phyloP scores from a whole-genome alignment of 139 green algal genomes.

The Micractinium conductrix region DNA sequence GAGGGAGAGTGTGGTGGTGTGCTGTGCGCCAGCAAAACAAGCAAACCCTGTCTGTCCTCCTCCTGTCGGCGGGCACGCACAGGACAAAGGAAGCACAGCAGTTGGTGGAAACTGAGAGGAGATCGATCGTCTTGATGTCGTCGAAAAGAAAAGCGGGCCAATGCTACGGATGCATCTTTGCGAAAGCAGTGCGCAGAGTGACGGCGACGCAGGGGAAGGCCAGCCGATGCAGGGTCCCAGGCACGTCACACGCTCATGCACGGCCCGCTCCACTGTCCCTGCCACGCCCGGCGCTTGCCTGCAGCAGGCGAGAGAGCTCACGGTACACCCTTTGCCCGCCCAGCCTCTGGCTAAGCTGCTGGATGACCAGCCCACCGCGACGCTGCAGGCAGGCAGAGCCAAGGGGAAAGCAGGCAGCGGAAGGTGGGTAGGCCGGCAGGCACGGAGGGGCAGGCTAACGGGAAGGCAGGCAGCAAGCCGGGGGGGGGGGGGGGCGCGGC shows the following conservation, averaged over 20 bases:
- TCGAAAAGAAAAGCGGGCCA: no score
- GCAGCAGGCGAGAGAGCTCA: constrained; percentile 73
- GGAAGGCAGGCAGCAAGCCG: not conserved
- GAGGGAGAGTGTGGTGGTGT: not conserved
- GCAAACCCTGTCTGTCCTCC: not conserved
- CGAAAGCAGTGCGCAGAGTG: no score
- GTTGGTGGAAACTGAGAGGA: no score
- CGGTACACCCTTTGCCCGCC: constrained; percentile 58
- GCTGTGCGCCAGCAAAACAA: not conserved
- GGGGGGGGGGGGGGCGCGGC: no score
- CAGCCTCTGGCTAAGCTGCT: constrained; percentile 51
- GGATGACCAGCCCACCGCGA: constrained; percentile 73
- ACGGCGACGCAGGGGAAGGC: no score
- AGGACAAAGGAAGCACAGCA: no score
- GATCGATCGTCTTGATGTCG: no score
- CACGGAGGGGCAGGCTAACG: not conserved
- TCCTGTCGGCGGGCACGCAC: not conserved
- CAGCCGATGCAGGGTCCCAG: no score
- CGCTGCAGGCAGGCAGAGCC: constrained; percentile 11
- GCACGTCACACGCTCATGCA: no score
- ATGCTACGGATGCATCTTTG: no score
- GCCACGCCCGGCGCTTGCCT: no score
- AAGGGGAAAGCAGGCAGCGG: not conserved
- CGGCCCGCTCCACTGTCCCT: no score
- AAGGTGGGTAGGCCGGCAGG: not conserved